Base-by-base conservation (phyloP, 2,329 filamentous ascomycete species). In the Botrytis pseudocinerea region DNA sequence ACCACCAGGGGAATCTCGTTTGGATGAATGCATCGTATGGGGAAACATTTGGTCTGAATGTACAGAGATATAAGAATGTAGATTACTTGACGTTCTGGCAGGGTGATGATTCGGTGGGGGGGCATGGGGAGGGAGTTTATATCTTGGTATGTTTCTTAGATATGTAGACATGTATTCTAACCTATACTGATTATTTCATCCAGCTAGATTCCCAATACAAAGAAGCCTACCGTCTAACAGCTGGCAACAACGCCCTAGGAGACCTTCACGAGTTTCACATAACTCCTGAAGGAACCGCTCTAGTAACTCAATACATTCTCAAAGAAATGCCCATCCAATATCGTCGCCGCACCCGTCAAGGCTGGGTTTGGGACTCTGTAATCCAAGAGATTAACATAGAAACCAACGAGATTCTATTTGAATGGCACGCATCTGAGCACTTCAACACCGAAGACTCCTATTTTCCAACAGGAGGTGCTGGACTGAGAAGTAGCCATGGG, bases 41-140 rank as follows among this genome's bases (percentile, higher is more conserved):
- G 4, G 71, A 76, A 38, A 74, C 72, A 4, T 73, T 73, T 42
- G 62, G 69, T 8, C 60, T 75, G 18, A 64, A 64, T 38, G 74
- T 77, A 54, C 48, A 86, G 76, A 77, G 75, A 7, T 86, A 83
- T 75, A 83, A 82, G 73, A 83, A 81, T 1, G 76, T 85, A 73
- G 78, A 81, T 18, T 86, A 85, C 77, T 77, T 87, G 66, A 85
- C 84, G 0, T 86, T 86, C 75, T 87, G 85, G 85, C 80, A 83
- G 28, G 85, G 85, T 8, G 78, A 46, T 35, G 70, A 71, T 59
- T 65, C 61, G n/a, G 28, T 60, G 3, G 48, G 48, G 16, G 61
- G 28, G 7, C 48, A 71, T 59, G 48, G 48, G 14, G 46, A 65
- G 20, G 70, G 61, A 6, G 60, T 65, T 54, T 65, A 65, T 44